Conservation (phyloP, 2,329 filamentous ascomycete species). For the Rhynchosporium agropyri region DNA sequence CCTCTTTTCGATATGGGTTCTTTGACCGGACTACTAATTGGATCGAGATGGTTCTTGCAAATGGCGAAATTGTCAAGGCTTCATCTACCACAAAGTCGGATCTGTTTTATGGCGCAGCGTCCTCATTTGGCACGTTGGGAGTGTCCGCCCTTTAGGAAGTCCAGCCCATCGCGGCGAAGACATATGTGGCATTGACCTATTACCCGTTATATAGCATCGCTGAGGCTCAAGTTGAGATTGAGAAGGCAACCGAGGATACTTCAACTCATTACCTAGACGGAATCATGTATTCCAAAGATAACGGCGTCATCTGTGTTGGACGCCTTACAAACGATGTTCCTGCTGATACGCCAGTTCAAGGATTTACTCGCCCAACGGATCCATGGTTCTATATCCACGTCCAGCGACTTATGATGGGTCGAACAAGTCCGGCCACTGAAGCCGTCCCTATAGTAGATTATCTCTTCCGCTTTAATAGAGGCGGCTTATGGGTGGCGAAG, state of each 20-base stretch:
- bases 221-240: conserved; percentile 48
- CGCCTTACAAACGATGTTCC: conserved; percentile 46
- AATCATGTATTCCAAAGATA: conserved; percentile 51
- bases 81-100: conserved; percentile 52
- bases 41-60: conserved; percentile 63
- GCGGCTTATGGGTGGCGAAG: conserved; percentile 67
- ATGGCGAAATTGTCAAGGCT: conserved; percentile 56
- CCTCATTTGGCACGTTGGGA: conserved; percentile 61
- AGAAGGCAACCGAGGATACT: conserved; percentile 36
- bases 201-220: conserved; percentile 47
- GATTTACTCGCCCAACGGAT: conserved; percentile 56
- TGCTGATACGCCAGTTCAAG: conserved; percentile 40
- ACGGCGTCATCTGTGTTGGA: conserved; percentile 57
- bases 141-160: conserved; percentile 62
- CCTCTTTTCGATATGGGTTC: conserved; percentile 64
- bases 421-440: conserved; percentile 42
- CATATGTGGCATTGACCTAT: conserved; percentile 59
- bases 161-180: conserved; percentile 54
- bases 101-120: conserved; percentile 60
- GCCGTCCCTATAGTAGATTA: conserved; percentile 53
- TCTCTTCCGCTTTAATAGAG: conserved; percentile 64
- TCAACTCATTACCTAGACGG: conserved; percentile 61
- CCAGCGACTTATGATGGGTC: conserved; percentile 36
- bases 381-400: conserved; percentile 69
- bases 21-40: conserved; percentile 65